Conservation (phyloP, 2,329 filamentous ascomycete species). For the Helicocarpus griseus region DNA sequence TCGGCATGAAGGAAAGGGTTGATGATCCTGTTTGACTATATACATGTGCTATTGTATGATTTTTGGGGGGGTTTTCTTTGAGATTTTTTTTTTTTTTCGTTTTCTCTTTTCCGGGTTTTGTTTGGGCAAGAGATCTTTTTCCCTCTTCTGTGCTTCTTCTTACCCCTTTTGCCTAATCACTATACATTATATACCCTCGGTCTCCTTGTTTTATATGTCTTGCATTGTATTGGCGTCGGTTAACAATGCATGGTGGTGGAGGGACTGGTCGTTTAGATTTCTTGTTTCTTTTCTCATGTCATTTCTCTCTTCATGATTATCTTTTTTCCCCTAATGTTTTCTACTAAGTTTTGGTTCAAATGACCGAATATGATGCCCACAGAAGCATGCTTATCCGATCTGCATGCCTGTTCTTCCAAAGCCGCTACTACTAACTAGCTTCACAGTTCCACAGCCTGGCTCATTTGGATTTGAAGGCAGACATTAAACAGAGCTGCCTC, state of each 20-base stretch:
- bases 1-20: constrained; percentile 38
- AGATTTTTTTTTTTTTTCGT: background rate
- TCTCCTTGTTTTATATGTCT: constrained; percentile 1
- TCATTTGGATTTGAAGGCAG: too few relatives aligned
- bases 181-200: background rate
- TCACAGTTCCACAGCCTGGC: too few relatives aligned
- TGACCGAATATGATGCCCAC: too few relatives aligned
- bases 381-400: background rate
- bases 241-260: background rate
- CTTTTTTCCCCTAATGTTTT: background rate
- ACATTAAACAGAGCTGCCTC: too few relatives aligned
- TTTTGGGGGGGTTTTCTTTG: constrained; percentile 3
- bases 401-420: too few relatives aligned
- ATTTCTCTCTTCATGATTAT: background rate
- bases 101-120: background rate
- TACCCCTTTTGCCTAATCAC: background rate
- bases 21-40: constrained; percentile 45
- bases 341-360: background rate
- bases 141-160: too few relatives aligned
- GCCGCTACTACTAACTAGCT: too few relatives aligned
- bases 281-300: background rate
- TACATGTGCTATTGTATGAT: background rate
- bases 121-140: too few relatives aligned
- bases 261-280: background rate
- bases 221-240: background rate